Evolutionary conservation across 73 alveolate genomes (phyloP).

Genomic region (Paramecium pentaurelia): DNA sequence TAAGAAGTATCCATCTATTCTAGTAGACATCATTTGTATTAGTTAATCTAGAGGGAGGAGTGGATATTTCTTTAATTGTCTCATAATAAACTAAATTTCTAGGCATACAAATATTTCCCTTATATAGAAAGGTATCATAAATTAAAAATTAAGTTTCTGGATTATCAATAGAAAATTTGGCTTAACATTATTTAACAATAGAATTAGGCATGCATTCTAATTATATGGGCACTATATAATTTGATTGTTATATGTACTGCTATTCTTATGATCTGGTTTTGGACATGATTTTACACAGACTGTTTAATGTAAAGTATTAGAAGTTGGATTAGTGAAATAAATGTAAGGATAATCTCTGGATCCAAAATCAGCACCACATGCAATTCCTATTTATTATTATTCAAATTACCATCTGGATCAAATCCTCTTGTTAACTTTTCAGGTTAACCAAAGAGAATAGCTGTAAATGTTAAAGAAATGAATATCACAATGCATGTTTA

Average conservation of each 20-base stretch:
- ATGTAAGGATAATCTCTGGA: slow-evolving; percentile 42
- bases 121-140: slow-evolving; percentile 5
- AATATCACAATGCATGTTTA: not conserved
- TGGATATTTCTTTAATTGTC: not conserved
- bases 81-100: not conserved
- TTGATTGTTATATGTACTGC: not conserved
- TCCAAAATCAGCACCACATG: slow-evolving; percentile 50
- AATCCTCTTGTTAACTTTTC: not conserved
- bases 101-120: slow-evolving; percentile 23
- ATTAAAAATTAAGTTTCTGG: not conserved
- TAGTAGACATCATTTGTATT: not conserved
- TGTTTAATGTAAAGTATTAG: not conserved
- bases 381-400: not conserved
- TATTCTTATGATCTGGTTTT: not conserved
- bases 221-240: not conserved
- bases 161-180: not conserved
- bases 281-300: slow-evolving; percentile 57
- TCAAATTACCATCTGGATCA: slow-evolving; percentile 18
- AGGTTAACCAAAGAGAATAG: not conserved
- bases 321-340: slow-evolving; percentile 43
- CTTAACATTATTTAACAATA: not conserved
- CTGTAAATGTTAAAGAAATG: not conserved
- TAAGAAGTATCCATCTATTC: not conserved
- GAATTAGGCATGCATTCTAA: not conserved
- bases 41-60: not conserved